Base-by-base conservation (phyloP, 129 eudicot genomes). In the Flaveria brownii region DNA sequence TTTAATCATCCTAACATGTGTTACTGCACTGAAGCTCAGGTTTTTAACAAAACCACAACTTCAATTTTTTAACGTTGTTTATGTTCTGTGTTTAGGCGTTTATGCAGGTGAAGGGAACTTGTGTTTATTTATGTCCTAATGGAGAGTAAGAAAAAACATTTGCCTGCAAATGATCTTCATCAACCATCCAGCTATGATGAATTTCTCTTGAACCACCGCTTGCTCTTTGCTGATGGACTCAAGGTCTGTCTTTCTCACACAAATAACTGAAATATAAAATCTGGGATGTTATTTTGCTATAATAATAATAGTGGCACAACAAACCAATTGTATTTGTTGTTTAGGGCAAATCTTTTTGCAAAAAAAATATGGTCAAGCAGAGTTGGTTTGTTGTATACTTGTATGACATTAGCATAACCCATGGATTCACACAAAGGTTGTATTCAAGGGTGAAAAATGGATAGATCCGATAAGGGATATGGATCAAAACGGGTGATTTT, bases 171-270 rank as follows among this genome's bases (percentile, higher is more conserved):
- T 69, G 60, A 77, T 61, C 41, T 76, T 66, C 85, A 10, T 36
- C 68, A 70, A 68, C 52, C 79, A 68, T 80, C 88, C 45, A 73
- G 77, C 62, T 80, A 74, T 47, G 80, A 87, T 80, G 88, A 87
- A 70, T 39, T 77, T 69, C 76, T 85, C 78, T 76, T 79, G 78
- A 73, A 52, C 51, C 88, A 78, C 9, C 76, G 77, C 46, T 79
- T 82, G 52, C 64, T 72, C 71, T 85, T 88, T 67, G 74, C 81
- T 14, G 66, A 85, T 49, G 85, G 83, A 75, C 86, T 85, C 73
- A 83, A 88, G 85, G 92, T 76, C 50, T 80, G 72, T 76, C 64
- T 56, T 11, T 63, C 22, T 17, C 75, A 66, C 70, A 43, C 41
- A 36, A 36, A 36, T 43, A 20, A 49, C 71, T 66, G 61, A 76